Base-by-base conservation (phyloP, 2,329 filamentous ascomycete genomes). In the Claviceps quebecensis region DNA sequence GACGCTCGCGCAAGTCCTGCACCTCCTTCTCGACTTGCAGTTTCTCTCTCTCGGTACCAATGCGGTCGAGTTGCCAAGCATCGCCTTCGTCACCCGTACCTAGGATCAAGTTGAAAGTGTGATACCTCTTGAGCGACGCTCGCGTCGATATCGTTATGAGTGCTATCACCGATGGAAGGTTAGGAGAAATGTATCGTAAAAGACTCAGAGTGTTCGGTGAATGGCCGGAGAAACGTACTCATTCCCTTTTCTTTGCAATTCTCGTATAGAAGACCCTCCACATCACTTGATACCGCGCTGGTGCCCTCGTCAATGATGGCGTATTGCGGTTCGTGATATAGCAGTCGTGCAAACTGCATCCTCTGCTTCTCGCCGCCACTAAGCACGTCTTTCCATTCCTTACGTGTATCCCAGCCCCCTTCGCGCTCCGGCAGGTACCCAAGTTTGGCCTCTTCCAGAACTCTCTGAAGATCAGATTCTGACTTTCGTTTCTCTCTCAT, bases 341-440 rank as follows among this genome's bases (percentile, higher is more conserved):
- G 72, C 48, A 98, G 67, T 45, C 93, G 75, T 4, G 94, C 91
- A 60, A 98, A 88, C 0, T 81, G 88, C 78, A 98, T 87, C 22
- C 93, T 77, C 70, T 98, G 93, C 72, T 98, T 98, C 74, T 98
- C 93, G 13, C 93, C 93, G 40, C 93, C 93, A 57, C 85, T 91
- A n/a, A 98, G 75, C 4, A 98, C 88, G 59, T 97, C 91, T 69
- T 97, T 96, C 93, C 93, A 98, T 64, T 95, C 90, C 68, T 98
- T 97, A 52, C 88, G 80, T 4, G 88, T 93, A 63, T 98, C 88
- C 89, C 89, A 97, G 14, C 93, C 93, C 40, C 93, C 93, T 72
- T 98, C 93, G 16, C 93, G 82, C 47, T 90, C 82, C 1, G 88
- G 87, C 1, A 98, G 76, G 66, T 98, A 97, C 4, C 89, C 91